Percentiles rank a stretch among this genome's conserved stretches.
phyloP scores from a whole-genome alignment of 2,329 filamentous ascomycete genomes.

The Aspergillus awamori region DNA sequence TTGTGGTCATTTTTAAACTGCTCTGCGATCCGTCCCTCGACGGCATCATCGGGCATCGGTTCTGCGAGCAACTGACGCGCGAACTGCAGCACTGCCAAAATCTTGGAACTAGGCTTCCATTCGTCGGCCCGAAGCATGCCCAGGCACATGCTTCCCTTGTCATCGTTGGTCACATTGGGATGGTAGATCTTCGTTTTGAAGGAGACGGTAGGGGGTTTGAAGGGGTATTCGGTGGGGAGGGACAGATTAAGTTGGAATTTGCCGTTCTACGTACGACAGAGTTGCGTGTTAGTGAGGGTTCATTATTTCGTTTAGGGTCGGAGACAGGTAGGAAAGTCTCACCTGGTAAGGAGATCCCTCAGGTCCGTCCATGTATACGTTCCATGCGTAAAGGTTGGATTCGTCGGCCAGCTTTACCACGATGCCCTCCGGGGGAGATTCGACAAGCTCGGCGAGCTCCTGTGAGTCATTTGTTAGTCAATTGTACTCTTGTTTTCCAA shows the following conservation, averaged over 20 bases:
- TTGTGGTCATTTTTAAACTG: slow-evolving; percentile 71
- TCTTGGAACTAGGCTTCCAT: slow-evolving; percentile 87
- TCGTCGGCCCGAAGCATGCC: slow-evolving; percentile 79
- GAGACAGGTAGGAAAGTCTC: slow-evolving; percentile 28
- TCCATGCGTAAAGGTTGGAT: slow-evolving; percentile 68
- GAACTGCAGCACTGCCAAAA: slow-evolving; percentile 75
- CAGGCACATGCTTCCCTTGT: slow-evolving; percentile 81
- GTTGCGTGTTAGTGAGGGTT: neutral
- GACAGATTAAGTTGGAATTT: slow-evolving; percentile 71
- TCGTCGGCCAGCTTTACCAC: slow-evolving; percentile 62
- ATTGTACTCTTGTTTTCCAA: neutral
- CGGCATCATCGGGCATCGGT: slow-evolving; percentile 85
- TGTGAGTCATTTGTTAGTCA: slow-evolving; percentile 33
- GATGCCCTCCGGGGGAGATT: slow-evolving; percentile 60
- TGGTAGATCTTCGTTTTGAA: slow-evolving; percentile 94
- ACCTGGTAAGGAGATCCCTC: slow-evolving; percentile 67
- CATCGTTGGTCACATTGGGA: slow-evolving; percentile 89
- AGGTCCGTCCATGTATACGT: slow-evolving; percentile 67
- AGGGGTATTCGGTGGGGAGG: slow-evolving; percentile 82
- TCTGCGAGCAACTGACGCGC: slow-evolving; percentile 73
- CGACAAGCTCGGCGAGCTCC: slow-evolving; percentile 64
- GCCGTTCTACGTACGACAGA: slow-evolving; percentile 59
- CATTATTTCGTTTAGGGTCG: neutral
- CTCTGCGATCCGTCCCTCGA: slow-evolving; percentile 83
- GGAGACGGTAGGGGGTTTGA: slow-evolving; percentile 78